A percentile compares a stretch with the other conserved stretches of the same genome.
Evolutionary conservation across 2,329 filamentous ascomycete genomes (phyloP).

Genomic region (Colletotrichum somersetense): DNA sequence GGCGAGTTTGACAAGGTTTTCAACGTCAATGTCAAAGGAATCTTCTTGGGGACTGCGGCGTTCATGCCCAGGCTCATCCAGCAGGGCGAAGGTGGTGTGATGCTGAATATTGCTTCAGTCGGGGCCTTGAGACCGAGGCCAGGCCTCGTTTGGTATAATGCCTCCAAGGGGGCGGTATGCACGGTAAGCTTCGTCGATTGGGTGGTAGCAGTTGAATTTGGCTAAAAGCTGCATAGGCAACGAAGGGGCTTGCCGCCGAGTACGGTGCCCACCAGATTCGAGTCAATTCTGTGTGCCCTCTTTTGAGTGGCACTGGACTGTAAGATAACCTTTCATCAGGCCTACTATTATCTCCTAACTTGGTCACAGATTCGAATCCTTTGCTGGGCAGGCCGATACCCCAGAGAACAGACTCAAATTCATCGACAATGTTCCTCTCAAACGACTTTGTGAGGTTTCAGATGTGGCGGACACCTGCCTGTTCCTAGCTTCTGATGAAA

Average conservation of each 20-base stretch:
- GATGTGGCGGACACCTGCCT: constrained; percentile 80
- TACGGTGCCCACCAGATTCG: constrained; percentile 79
- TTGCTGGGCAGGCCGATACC: constrained; percentile 73
- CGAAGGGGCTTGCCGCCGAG: constrained; percentile 74
- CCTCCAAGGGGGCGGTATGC: constrained; percentile 74
- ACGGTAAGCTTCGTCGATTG: constrained; percentile 49
- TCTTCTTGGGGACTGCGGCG: constrained; percentile 71
- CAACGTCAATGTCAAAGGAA: constrained; percentile 76
- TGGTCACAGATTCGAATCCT: constrained; percentile 52
- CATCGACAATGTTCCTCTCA: constrained; percentile 35
- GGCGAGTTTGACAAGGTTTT: constrained; percentile 76
- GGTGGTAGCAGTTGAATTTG: no score
- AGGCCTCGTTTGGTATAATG: constrained; percentile 77
- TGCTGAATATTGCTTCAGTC: constrained; percentile 81
- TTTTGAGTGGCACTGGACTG: constrained; percentile 76
- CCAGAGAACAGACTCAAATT: constrained; percentile 66
- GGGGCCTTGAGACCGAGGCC: constrained; percentile 75
- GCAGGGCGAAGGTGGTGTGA: constrained; percentile 79
- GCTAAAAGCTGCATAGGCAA: constrained; percentile 50
- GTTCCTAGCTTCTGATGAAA: constrained; percentile 79
- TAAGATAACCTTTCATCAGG: constrained; percentile 43
- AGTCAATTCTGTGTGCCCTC: constrained; percentile 78
- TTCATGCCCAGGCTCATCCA: constrained; percentile 59
- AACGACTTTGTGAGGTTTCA: constrained; percentile 58
- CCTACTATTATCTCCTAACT: neutral